These are phyloP conservation scores for Hymenoscyphus fructigenus DNA, from an alignment of 2,329 filamentous ascomycete genomes.

Conservation along the genomic window DNA sequence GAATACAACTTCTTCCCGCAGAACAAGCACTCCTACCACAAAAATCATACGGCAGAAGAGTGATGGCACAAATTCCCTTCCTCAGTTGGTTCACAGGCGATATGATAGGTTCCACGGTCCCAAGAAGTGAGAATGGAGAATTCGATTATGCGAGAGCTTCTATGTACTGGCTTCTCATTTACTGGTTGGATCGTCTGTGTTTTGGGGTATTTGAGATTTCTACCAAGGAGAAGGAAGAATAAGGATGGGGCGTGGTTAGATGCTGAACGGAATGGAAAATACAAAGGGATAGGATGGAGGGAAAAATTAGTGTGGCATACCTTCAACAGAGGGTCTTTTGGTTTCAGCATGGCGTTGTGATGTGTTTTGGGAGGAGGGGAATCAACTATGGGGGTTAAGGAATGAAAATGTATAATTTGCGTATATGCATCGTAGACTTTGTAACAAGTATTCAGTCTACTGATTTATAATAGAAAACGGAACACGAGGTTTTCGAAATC, in stretches of 20 bases:
- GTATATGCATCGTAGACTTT: neutral
- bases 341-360: conserved; percentile 1
- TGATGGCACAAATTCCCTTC: conserved; percentile 66
- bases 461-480: neutral
- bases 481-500: neutral
- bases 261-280: neutral
- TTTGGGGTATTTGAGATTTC: conserved; percentile 8
- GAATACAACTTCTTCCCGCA: conserved; percentile 63
- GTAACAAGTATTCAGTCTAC: neutral
- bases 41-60: conserved; percentile 61
- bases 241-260: neutral
- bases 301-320: neutral
- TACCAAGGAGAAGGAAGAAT: conserved; percentile 5
- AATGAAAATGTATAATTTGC: neutral
- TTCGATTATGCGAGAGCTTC: conserved; percentile 74
- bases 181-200: conserved; percentile 52
- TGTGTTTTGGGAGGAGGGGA: neutral
- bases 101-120: conserved; percentile 75
- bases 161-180: conserved; percentile 67
- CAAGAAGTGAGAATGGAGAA: conserved; percentile 67
- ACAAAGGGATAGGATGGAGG: neutral
- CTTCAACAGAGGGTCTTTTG: neutral
- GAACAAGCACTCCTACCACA: conserved; percentile 71
- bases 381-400: neutral
- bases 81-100: conserved; percentile 68